These are phyloP conservation scores for Wickerhamiella siamensis DNA, from an alignment of 805 yeast genomes.

Conservation along the genomic window DNA sequence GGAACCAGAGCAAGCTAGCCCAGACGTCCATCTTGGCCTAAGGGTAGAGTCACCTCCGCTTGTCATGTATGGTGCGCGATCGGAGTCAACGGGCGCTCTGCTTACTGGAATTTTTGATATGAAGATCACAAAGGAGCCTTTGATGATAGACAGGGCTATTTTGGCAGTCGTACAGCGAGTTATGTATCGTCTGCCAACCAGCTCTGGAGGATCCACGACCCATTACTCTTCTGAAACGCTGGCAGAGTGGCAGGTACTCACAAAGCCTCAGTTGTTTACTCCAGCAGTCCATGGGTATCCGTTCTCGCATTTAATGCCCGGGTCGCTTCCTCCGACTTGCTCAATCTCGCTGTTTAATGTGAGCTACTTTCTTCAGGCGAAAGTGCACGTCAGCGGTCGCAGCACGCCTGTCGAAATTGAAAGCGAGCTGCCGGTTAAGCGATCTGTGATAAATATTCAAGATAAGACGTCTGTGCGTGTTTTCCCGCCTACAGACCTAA, in stretches of 20 bases:
- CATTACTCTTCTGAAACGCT: slow-evolving; percentile 33
- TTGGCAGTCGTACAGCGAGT: slow-evolving; percentile 51
- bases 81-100: slow-evolving; percentile 72
- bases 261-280: slow-evolving; percentile 38
- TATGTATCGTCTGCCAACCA: slow-evolving; percentile 16
- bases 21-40: slow-evolving; percentile 6
- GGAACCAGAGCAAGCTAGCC: background rate
- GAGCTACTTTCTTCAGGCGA: slow-evolving; percentile 63
- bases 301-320: slow-evolving; percentile 78
- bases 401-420: slow-evolving; percentile 5
- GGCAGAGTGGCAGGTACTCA: slow-evolving; percentile 80
- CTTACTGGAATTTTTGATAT: slow-evolving; percentile 65
- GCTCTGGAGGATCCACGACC: slow-evolving; percentile 12
- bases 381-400: slow-evolving; percentile 15
- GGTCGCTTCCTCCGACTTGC: slow-evolving; percentile 68
- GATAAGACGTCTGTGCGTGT: slow-evolving; percentile 79
- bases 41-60: slow-evolving; percentile 80
- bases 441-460: slow-evolving; percentile 68
- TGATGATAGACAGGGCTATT: slow-evolving; percentile 33
- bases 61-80: slow-evolving; percentile 63
- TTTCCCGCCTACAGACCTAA: slow-evolving; percentile 89
- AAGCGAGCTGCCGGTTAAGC: slow-evolving; percentile 38
- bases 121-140: slow-evolving; percentile 36
- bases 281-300: slow-evolving; percentile 70
- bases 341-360: slow-evolving; percentile 46